Evolutionary conservation across 1,284 basidiomycete genomes (phyloP).

Genomic region (Takashimella koratensis): DNA sequence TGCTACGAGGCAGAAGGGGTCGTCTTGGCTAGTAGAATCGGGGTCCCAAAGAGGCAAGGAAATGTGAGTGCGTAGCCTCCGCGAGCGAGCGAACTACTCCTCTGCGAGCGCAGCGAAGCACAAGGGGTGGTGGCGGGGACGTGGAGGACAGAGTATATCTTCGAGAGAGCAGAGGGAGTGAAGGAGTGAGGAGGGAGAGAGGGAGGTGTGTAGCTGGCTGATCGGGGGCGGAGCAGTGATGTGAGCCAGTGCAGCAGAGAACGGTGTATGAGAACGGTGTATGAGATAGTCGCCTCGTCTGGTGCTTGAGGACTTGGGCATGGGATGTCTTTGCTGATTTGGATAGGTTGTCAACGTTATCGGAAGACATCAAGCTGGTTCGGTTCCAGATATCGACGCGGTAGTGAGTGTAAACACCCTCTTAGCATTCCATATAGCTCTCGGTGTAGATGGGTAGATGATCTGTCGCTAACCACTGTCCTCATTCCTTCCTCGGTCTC

Average conservation of each 20-base stretch:
- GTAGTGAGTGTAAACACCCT: constrained; percentile 28
- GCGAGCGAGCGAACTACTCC: too few relatives aligned
- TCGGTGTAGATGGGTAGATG: not conserved
- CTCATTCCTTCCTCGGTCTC: not conserved
- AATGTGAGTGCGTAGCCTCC: constrained; percentile 59
- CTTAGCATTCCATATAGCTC: not conserved
- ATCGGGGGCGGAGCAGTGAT: too few relatives aligned
- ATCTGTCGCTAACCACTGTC: not conserved
- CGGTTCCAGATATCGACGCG: constrained; percentile 48
- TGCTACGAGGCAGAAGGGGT: constrained; percentile 64
- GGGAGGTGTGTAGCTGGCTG: too few relatives aligned
- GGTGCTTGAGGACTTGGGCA: too few relatives aligned
- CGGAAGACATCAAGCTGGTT: constrained; percentile 42
- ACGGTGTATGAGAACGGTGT: too few relatives aligned
- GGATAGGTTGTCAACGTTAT: constrained; percentile 37
- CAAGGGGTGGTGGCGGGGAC: too few relatives aligned
- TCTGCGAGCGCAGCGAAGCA: too few relatives aligned
- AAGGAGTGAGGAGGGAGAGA: too few relatives aligned
- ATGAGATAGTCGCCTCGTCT: too few relatives aligned
- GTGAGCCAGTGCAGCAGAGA: too few relatives aligned
- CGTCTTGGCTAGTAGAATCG: constrained; percentile 69
- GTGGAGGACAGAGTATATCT: too few relatives aligned
- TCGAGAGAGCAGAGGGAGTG: too few relatives aligned
- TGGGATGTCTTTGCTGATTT: not conserved
- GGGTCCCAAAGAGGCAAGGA: constrained; percentile 61